phyloP scores from a whole-genome alignment of 495 filamentous ascomycete genomes.

The Penicillium mononematosum region DNA sequence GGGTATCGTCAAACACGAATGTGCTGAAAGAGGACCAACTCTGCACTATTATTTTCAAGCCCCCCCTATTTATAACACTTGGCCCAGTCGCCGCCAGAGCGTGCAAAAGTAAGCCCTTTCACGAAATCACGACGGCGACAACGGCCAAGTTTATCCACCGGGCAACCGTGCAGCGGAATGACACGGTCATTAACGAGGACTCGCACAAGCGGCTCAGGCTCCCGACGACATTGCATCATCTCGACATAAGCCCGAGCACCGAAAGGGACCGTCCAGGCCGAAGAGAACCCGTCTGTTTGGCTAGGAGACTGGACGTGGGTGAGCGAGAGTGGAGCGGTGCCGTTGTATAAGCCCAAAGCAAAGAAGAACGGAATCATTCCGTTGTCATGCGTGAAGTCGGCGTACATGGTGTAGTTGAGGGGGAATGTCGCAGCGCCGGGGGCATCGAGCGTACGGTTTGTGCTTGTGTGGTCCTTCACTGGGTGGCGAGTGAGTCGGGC shows the following conservation, averaged over 20 bases:
- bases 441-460: slow-evolving; percentile 69
- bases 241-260: slow-evolving; percentile 75
- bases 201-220: slow-evolving; percentile 61
- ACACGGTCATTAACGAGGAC: slow-evolving; percentile 82
- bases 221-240: slow-evolving; percentile 67
- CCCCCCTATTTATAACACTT: slow-evolving; percentile 53
- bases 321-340: slow-evolving; percentile 47
- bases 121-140: slow-evolving; percentile 67
- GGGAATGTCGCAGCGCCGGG: slow-evolving; percentile 62
- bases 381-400: slow-evolving; percentile 89
- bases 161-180: slow-evolving; percentile 64
- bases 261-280: slow-evolving; percentile 78
- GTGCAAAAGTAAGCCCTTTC: slow-evolving; percentile 67
- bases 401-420: slow-evolving; percentile 62
- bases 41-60: not conserved
- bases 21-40: not conserved
- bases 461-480: slow-evolving; percentile 67
- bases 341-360: slow-evolving; percentile 72
- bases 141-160: slow-evolving; percentile 61
- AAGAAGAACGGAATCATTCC: slow-evolving; percentile 70
- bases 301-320: slow-evolving; percentile 44
- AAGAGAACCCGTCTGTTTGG: slow-evolving; percentile 58
- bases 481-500: slow-evolving; percentile 67
- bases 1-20: not conserved
- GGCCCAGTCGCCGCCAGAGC: slow-evolving; percentile 67